These are phyloP conservation scores for Monosporozyma unispora DNA, from an alignment of 805 yeast species.

Conservation along the genomic window DNA sequence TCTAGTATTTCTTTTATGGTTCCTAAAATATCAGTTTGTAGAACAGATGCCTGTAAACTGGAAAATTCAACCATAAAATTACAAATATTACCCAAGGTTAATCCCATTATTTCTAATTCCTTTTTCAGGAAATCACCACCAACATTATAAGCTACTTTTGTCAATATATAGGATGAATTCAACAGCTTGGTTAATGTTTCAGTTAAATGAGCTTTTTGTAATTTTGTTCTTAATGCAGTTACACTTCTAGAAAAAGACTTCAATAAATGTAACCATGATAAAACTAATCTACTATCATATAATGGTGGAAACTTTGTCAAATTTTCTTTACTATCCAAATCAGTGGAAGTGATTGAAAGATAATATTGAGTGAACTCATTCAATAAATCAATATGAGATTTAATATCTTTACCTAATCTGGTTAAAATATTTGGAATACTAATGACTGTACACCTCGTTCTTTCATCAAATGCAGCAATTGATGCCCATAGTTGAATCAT, in stretches of 20 bases:
- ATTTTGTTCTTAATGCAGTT: conserved; percentile 22
- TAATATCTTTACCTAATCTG: conserved; percentile 18
- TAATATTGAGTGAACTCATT: conserved; percentile 13
- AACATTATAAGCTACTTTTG: conserved; percentile 10
- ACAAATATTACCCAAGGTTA: conserved; percentile 32
- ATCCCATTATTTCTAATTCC: conserved; percentile 23
- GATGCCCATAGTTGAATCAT: conserved; percentile 23
- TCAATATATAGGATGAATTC: conserved; percentile 11
- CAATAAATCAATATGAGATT: conserved; percentile 15
- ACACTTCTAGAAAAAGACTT: conserved; percentile 30
- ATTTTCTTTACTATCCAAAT: not conserved
- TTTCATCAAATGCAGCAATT: conserved; percentile 23
- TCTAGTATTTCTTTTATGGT: conserved; percentile 19
- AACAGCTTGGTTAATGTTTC: conserved; percentile 14
- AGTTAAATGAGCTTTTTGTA: conserved; percentile 23
- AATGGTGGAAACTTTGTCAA: conserved; percentile 15
- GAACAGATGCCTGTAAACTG: conserved; percentile 30
- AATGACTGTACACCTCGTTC: conserved; percentile 18
- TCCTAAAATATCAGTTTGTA: conserved; percentile 31
- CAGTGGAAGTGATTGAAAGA: not conserved
- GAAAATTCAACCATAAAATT: conserved; percentile 41
- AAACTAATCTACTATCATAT: conserved; percentile 16
- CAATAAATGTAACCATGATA: conserved; percentile 25
- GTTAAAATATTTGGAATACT: conserved; percentile 14
- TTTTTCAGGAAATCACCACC: conserved; percentile 18